Evolutionary conservation across 495 filamentous ascomycete species (phyloP), one percentile per base, ranked within the genome.

Genomic region (Penicillium pancosmium): DNA sequence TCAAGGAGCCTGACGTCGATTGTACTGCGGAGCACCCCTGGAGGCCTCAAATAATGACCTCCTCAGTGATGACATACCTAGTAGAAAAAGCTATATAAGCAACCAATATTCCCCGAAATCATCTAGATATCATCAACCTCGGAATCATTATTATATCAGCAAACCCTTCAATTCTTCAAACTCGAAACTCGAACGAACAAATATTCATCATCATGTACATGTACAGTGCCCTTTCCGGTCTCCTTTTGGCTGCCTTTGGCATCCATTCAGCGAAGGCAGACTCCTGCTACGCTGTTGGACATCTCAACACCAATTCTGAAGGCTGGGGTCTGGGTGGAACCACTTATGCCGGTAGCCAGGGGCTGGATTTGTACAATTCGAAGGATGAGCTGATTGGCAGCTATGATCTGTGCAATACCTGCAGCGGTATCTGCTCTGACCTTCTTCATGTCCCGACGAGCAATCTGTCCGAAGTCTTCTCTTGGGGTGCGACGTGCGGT

Each of bases 201-300:
- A 13, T 40, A 12, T n/a, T 1, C 3, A 15, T 11, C 23, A 48
- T 25, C 19, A 48, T 48, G 46, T 48, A 48, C 21, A 25, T 3
- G 19, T 15, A 27, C 15, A 23, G 21, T 5, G 11, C 10, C 2
- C 6, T 48, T 7, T 48, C 46, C 6, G 15, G 19, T 3, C 46
- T 48, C 10, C 16, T 53, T 36, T n/a, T 53, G n/a, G 51, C 34
- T 18, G 51, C 51, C 13, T 35, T 12, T 12, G 41, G n/a, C 19
- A 36, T 53, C 36, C 35, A 9, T 12, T 38, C 36, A 0, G 34
- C 35, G 0, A 6, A 15, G 3, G 51, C 51, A 41, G 34, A 38
- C 19, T 15, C 31, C 19, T 53, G 51, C 51, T 53, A 36, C 18
- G 51, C 51, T n/a, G 35, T 53, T 15, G 51, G 51, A 19, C 16